These are phyloP conservation scores for Herpetospermum pedunculosum DNA, from an alignment of 306 rosid genomes.

Conservation along the genomic window DNA sequence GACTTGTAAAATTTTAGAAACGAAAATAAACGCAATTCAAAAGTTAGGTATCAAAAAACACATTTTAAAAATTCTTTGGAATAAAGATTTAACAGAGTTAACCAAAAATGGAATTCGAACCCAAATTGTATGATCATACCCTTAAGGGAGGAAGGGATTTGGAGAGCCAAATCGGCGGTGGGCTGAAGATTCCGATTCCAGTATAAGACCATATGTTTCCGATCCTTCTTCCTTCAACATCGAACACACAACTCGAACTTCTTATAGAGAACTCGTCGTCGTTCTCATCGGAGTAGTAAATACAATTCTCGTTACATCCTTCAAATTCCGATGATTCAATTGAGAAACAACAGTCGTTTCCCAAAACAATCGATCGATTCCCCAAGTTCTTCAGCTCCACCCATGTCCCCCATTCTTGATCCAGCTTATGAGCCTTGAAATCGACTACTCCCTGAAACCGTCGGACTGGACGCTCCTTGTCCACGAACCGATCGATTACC, in stretches of 20 bases:
- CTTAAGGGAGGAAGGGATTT: neutral
- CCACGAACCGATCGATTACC: slow-evolving; percentile 47
- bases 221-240: slow-evolving; percentile 26
- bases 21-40: no score
- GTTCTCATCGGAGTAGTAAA: slow-evolving; percentile 21
- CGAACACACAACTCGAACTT: slow-evolving; percentile 25
- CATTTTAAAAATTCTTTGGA: no score
- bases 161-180: slow-evolving; percentile 13
- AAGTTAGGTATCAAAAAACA: no score
- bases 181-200: slow-evolving; percentile 18
- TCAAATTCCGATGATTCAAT: slow-evolving; percentile 10
- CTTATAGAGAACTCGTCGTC: slow-evolving; percentile 4
- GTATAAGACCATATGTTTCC: slow-evolving; percentile 12
- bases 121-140: neutral
- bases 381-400: slow-evolving; percentile 25
- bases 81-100: no score
- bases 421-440: slow-evolving; percentile 41
- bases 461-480: slow-evolving; percentile 6
- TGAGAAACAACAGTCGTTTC: slow-evolving; percentile 20
- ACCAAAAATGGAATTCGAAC: no score
- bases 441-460: slow-evolving; percentile 14
- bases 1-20: no score
- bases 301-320: slow-evolving; percentile 23
- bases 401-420: slow-evolving; percentile 33
- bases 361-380: slow-evolving; percentile 20